phyloP scores from a whole-genome alignment of 345 rosid genomes.

The Barbarea vulgaris region DNA sequence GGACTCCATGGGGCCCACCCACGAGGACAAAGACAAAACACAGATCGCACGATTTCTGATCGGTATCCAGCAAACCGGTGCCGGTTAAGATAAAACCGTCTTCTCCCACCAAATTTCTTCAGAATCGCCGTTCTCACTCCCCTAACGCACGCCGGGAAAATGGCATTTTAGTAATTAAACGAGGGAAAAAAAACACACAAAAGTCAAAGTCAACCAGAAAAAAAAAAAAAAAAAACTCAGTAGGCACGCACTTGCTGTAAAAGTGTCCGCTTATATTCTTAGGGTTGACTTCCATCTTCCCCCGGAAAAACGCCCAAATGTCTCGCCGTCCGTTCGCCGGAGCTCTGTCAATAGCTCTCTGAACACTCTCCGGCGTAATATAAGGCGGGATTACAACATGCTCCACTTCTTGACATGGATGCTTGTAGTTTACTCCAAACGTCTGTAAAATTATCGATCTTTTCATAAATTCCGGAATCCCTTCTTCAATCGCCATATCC shows the following conservation, averaged over 20 bases:
- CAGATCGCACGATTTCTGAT: slow-evolving; percentile 76
- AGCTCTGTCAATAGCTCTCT: slow-evolving; percentile 45
- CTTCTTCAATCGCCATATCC: slow-evolving; percentile 73
- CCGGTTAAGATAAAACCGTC: slow-evolving; percentile 74
- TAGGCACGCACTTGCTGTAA: slow-evolving; percentile 79
- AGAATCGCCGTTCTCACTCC: slow-evolving; percentile 85
- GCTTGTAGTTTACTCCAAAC: slow-evolving; percentile 78
- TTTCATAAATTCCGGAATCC: slow-evolving; percentile 86
- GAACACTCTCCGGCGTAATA: slow-evolving; percentile 63
- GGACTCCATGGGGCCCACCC: slow-evolving; percentile 99
- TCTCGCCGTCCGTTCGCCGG: slow-evolving; percentile 62
- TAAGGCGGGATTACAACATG: slow-evolving; percentile 94
- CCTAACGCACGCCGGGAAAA: slow-evolving; percentile 43
- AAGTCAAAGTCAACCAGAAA: slow-evolving; percentile 16
- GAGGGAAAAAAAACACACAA: neutral
- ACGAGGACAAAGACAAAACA: slow-evolving; percentile 84
- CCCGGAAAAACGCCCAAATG: slow-evolving; percentile 85
- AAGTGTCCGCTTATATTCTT: slow-evolving; percentile 86
- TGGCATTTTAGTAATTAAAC: slow-evolving; percentile 17
- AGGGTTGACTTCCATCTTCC: slow-evolving; percentile 97
- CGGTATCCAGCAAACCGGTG: slow-evolving; percentile 80
- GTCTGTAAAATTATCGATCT: slow-evolving; percentile 84
- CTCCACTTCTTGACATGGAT: slow-evolving; percentile 87
- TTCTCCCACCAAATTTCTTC: slow-evolving; percentile 65
- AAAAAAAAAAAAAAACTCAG: neutral